Evolutionary conservation across 2,329 filamentous ascomycete genomes (phyloP), one percentile per base, ranked within the genome.

Genomic region (Aspergillus thermomutatus): DNA sequence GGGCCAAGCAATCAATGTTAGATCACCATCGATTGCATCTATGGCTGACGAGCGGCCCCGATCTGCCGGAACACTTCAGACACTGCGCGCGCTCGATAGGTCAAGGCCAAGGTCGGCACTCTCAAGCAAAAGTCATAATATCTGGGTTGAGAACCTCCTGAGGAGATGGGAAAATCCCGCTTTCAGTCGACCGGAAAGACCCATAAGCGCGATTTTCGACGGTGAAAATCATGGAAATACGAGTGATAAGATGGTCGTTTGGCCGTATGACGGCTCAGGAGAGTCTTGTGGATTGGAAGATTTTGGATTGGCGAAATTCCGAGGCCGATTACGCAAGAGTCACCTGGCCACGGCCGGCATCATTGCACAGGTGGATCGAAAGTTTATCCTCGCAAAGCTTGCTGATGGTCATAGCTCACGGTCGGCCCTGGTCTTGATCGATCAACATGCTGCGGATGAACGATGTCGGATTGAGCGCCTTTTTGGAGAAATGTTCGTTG

Each of bases 401-500:
- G 14, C 6, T 14, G 7, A 10, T 37, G 19, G 10, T 47, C n/a
- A 59, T 46, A 37, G 46, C 7, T 52, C 47, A 26, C 57, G 41
- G 17, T 43, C 58, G 2, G 64, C 86, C 1, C 76, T 97, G 4
- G 81, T 96, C 0, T 79, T 97, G 41, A 82, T 97, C 5, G 94
- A 99, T 67, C 94, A 99, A 68, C 94, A 99, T 69, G 94, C 94
- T 0, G 94, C 92, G 3, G 93, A 97, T 69, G 94, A 99, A 76
- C 83, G 94, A 48, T 86, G 89, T 60, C 86, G 87, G 1, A 83
- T 97, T 1, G 94, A 99, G 69, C 70, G 73, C 0, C 79, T 99
- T 1, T 85, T 95, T 69, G 60, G 68, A 25, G 80, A 84, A 2
- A 74, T 89, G 31, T 85, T 60, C 55, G 67, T 56, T 7, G 50